Base-by-base conservation (phyloP, 2,329 filamentous ascomycete species). In the Fulvia fulva region DNA sequence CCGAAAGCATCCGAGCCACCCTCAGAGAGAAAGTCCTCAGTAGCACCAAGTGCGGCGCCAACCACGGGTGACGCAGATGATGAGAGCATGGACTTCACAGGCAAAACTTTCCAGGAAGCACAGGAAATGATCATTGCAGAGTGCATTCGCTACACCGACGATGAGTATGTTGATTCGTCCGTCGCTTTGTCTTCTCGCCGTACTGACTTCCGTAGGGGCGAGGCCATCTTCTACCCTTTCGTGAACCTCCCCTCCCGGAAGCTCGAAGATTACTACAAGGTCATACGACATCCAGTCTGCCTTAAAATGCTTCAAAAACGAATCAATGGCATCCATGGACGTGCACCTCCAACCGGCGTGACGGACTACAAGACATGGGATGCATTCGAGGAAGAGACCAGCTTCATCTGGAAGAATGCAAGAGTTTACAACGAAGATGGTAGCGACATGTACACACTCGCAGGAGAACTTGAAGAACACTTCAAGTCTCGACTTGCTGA, bases 401-500 rank as follows among this genome's bases (percentile, higher is more conserved):
- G 86, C 67, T 81, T 90, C 53, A 86, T 97, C 45, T 97, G 92
- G 92, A 83, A 82, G 51, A 97, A 97, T 73, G 91, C 91, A 0
- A 88, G 86, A 68, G 87, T 87, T 59, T 97, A 93, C 78, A 97
- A 97, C 65, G 90, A 96, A 73, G 91, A 96, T 70, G 89, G 88
- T 3, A 96, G 92, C 68, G 88, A 91, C 16, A 92, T 96, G 53
- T 90, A 87, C 63, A 80, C 83, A 22, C 79, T 94, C 60, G 90
- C 91, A 0, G 83, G 86, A 51, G 86, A 94, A 59, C 83, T 97
- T 6, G 87, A 95, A 83, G 78, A 83, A 71, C 81, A 85, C 67
- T 92, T 95, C 70, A 79, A 84, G 53, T 79, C 82, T 43, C 80
- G 89, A 55, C 74, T 96, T 34, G 84, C 83, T 62, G 82, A 89